Percentiles rank a stretch among this genome's conserved stretches.
Conservation (phyloP, 208 protist species). For the Herpetomonas muscarum region DNA sequence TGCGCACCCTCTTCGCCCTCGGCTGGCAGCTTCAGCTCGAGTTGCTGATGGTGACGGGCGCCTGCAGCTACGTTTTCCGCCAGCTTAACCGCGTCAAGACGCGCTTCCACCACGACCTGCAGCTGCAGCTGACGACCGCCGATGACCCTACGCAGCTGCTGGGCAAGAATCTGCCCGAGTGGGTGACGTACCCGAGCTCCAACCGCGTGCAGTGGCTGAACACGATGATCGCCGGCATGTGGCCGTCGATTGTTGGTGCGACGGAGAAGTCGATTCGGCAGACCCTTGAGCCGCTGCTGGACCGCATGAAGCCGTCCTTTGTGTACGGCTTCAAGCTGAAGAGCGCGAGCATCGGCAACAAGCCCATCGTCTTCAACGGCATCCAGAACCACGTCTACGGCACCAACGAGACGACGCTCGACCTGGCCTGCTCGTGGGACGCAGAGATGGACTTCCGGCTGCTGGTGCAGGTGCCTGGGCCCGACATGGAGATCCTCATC, state of each 20-base stretch:
- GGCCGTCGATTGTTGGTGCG: slow-evolving; percentile 48
- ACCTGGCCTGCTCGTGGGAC: slow-evolving; percentile 62
- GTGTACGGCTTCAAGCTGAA: slow-evolving; percentile 48
- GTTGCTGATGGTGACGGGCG: slow-evolving; percentile 36
- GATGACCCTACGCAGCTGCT: slow-evolving; percentile 39
- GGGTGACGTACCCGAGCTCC: slow-evolving; percentile 60
- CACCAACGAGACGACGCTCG: slow-evolving; percentile 49
- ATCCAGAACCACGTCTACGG: slow-evolving; percentile 58
- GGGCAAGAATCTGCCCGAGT: slow-evolving; percentile 58
- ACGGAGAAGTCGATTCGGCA: slow-evolving; percentile 40
- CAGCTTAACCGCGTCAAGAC: slow-evolving; percentile 21
- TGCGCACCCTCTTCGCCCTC: slow-evolving; percentile 45
- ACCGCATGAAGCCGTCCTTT: slow-evolving; percentile 44
- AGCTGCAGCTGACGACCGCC: slow-evolving; percentile 30
- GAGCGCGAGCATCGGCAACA: slow-evolving; percentile 39
- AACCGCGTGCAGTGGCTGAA: slow-evolving; percentile 72
- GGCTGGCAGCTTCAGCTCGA: slow-evolving; percentile 61
- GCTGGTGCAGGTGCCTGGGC: slow-evolving; percentile 53
- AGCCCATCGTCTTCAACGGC: slow-evolving; percentile 51
- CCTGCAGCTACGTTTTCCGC: slow-evolving; percentile 36
- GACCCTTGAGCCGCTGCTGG: slow-evolving; percentile 40
- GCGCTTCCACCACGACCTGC: slow-evolving; percentile 31
- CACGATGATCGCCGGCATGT: slow-evolving; percentile 43
- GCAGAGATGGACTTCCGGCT: slow-evolving; percentile 59
- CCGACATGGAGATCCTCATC: slow-evolving; percentile 58